Base-by-base conservation (phyloP, 1,284 basidiomycete species). In the Flammula alnicola region DNA sequence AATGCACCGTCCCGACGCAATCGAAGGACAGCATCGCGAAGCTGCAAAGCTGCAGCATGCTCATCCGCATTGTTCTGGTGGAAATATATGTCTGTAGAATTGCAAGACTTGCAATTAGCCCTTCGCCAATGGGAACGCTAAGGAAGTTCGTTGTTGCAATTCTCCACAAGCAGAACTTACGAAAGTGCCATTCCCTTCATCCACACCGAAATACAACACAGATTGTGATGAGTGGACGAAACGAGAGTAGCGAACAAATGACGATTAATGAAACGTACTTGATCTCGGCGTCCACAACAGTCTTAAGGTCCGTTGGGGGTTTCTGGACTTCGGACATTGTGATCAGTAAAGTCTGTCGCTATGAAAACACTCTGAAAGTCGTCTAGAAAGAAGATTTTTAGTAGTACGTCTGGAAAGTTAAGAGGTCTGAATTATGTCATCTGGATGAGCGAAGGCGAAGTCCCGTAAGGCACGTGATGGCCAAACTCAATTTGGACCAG, bases 1-100 rank as follows among this genome's bases (percentile, higher is more conserved):
- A 89, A 90, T 1, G 87, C 86, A 3, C 86, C 87, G 47, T 88
- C 84, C 14, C 81, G 74, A 36, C 88, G 74, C 38, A 90, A 72
- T 9, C 81, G 75, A 31, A 90, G 71, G 6, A 90, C 81, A 3
- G 87, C 81, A 59, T 90, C 85, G 0, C 86, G 76, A 26, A 90
- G 72, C 35, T 81, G 76, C 2, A 88, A 73, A 0, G 87, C 87
- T 17, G 79, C 83, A 35, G 79, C 74, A 45, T 84, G 81, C 54
- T 88, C 79, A 8, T 74, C 73, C 0, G 74, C 69, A 59, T 88
- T 88, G 23, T 76, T 72, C 67, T 88, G 86, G 56, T 82, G 80
- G 64, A 89, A 90, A 66, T 90, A 89, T 27, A 90, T 89, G 60
- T 90, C 86, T 88, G 54, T 1, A 33, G 5, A 20, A 3, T 20